Evolutionary conservation across 164 flowering plant genomes (phyloP), one percentile per base, ranked within the genome.

Genomic region (Magnolia changhungtana): DNA sequence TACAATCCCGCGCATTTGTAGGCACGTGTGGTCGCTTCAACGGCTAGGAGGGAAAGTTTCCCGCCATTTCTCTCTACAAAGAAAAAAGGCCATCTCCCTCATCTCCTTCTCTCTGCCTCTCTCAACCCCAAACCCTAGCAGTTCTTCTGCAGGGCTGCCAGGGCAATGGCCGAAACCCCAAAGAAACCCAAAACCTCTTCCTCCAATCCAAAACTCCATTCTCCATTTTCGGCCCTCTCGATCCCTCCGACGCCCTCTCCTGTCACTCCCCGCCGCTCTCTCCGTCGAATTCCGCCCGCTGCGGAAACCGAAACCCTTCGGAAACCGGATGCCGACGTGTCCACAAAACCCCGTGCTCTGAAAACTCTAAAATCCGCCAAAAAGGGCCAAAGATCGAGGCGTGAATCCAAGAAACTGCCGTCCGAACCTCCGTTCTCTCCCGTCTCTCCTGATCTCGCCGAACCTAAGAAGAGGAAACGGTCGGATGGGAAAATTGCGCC

Each of bases 41-140:
- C 45, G 45, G 45, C 7, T 37, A 37, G 74, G 69, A 31, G 80
- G 80, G 71, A 78, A 78, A 55, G 20, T 76, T 76, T 79, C 81
- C 78, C 78, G 81, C 81, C 73, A 72, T 72, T 29, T 51, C 31
- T 59, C 65, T 20, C 6, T 24, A 65, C 27, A 65, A 65, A 65
- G 63, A 59, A 5, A 37, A 37, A 37, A 20, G 37, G 49, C 21
- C 71, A 14, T 16, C 50, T 29, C 50, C 71, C 16, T 37, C 7
- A 24, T 18, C 50, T 11, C 0, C 29, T 24, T 59, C 63, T 65
- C 71, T 68, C 19, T 2, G 7, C 50, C 50, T 8, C 31, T 18
- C 20, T 14, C n/a, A 21, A 7, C 51, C 7, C 49, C 19, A 31
- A 68, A 68, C 50, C 71, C 50, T 29, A 68, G 50, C 51, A 21